Evolutionary conservation across 1,139 yeast genomes (phyloP), one percentile per base, ranked within the genome.

Genomic region (Debaryomycetaceae sp.): DNA sequence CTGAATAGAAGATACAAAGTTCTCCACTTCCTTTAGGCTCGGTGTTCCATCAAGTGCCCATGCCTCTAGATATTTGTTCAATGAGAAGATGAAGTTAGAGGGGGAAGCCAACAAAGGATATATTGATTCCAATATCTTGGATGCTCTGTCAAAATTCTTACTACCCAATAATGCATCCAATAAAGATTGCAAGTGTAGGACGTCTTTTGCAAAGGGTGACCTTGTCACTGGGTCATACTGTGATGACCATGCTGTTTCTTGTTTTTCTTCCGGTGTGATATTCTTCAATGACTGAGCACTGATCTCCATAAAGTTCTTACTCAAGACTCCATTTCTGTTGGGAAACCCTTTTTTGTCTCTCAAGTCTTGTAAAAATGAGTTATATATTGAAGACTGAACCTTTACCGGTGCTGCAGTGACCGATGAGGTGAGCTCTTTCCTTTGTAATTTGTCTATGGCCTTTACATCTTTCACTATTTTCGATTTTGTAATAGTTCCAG

Each of bases 131-230:
- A 90, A 66, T 24, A 89, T 82, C 31, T 82, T 69, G 52, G 80
- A 82, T 0, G 97, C 96, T 54, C 97, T 73, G 33, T 76, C 78
- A 54, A 78, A 80, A 58, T 87, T 87, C 44, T 77, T 78, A 33
- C 87, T 76, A 39, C 81, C 78, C 36, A 91, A 61, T 53, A 95
- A 84, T 0, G 96, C 96, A 56, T 89, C 96, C 36, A 89, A 69
- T 34, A 90, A 65, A 1, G 93, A 79, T 80, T 89, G 88, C 14
- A 87, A 69, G 56, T 86, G 88, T 43, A 77, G 69, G 33, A 81
- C 78, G 48, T 83, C 86, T 54, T 77, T 76, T 3, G 82, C 76
- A 53, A 73, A 75, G 0, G 78, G 75, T 36, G 77, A 69, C 38
- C 76, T 57, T 29, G 70, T 58, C 4, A 71, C 78, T 2, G 76